phyloP scores from a whole-genome alignment of 371 early-diverging fungal genomes.

The Rhizopus delemar region DNA sequence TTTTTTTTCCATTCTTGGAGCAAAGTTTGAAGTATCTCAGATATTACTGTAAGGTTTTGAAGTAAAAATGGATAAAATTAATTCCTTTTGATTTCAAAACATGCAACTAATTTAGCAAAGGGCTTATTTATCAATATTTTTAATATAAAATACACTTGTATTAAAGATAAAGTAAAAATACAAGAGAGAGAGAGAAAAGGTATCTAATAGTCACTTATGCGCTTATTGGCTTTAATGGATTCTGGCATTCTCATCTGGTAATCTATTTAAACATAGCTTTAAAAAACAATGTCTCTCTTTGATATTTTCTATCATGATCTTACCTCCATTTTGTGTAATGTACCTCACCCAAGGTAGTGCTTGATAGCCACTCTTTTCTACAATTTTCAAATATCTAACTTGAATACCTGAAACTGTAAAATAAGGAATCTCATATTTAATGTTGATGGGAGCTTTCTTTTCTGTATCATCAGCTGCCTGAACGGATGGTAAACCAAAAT shows the following conservation, averaged over 20 bases:
- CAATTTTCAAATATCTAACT: constrained; percentile 97
- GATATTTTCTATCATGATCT: not conserved
- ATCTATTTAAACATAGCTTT: constrained; percentile 36
- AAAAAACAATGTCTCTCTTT: not conserved
- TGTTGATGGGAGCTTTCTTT: constrained; percentile 92
- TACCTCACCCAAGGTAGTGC: constrained; percentile 99
- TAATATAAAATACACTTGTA: too few species aligned
- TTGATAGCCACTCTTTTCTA: constrained; percentile 97
- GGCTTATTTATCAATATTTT: too few species aligned
- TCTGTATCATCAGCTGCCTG: constrained; percentile 90
- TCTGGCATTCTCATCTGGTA: constrained; percentile 79
- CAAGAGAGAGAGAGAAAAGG: not conserved
- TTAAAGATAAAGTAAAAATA: too few species aligned
- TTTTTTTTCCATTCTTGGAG: too few species aligned
- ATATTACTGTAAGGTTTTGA: too few species aligned
- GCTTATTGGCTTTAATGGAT: constrained; percentile 61
- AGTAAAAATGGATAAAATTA: too few species aligned
- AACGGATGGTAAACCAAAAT: constrained; percentile 96
- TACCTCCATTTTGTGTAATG: constrained; percentile 94
- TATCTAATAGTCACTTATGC: constrained; percentile 22
- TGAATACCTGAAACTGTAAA: constrained; percentile 97
- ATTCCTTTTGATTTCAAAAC: too few species aligned
- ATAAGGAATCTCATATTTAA: constrained; percentile 98
- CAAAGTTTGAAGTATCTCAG: too few species aligned
- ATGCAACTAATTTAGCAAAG: too few species aligned